A percentile compares a stretch with the other conserved stretches of the same genome.
Evolutionary conservation across 1,139 yeast species (phyloP).

Genomic region (Lodderomyces theae): DNA sequence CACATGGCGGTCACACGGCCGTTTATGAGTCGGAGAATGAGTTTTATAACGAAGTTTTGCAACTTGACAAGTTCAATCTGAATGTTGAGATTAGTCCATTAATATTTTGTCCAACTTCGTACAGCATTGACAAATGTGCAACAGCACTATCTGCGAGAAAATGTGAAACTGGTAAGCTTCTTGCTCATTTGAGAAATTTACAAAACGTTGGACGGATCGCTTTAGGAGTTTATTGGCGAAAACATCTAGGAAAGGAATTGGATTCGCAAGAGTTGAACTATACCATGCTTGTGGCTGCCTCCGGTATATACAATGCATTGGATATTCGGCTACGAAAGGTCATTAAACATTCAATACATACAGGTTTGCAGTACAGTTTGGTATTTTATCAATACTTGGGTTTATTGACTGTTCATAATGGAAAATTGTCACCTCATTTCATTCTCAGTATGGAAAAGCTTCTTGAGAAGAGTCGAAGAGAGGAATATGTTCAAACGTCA

Average conservation of each 20-base stretch:
- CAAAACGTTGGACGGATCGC: conserved; percentile 7
- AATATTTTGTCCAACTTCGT: conserved; percentile 8
- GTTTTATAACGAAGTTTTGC: conserved; percentile 6
- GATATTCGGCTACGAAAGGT: not conserved
- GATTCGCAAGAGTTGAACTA: not conserved
- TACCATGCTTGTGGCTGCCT: not conserved
- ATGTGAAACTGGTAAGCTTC: not conserved
- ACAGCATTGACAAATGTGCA: not conserved
- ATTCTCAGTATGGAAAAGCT: conserved; percentile 3
- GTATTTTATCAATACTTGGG: conserved; percentile 11
- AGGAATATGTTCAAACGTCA: no score
- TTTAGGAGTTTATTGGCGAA: not conserved
- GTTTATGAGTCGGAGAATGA: conserved; percentile 3
- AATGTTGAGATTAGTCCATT: conserved; percentile 10
- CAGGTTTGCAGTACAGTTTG: conserved; percentile 1
- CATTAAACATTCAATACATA: not conserved
- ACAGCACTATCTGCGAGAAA: not conserved
- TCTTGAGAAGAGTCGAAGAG: not conserved
- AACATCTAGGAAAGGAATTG: not conserved
- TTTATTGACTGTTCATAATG: conserved; percentile 4
- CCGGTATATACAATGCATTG: conserved; percentile 5
- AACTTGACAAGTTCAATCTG: conserved; percentile 10
- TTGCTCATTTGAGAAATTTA: not conserved
- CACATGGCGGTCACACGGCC: not conserved
- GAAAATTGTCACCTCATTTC: conserved; percentile 6